These are phyloP conservation scores for Macrophomina tecta DNA, from an alignment of 2,329 filamentous ascomycete genomes.

Conservation along the genomic window DNA sequence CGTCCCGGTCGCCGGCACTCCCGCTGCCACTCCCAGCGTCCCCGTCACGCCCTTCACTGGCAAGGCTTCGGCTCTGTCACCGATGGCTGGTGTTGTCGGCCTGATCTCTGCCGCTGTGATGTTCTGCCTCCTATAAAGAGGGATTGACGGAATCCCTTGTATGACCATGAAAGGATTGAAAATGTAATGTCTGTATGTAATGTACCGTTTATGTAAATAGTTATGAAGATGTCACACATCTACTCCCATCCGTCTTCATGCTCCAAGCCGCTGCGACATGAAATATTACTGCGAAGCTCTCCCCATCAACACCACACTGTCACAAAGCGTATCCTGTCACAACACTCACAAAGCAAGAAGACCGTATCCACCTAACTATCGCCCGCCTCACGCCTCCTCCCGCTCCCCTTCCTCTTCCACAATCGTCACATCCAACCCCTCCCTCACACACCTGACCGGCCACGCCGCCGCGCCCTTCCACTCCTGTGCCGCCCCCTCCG, in stretches of 20 bases:
- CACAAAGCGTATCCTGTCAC: no score
- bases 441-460: not conserved
- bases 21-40: slow-evolving; percentile 1
- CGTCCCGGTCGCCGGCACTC: slow-evolving; percentile 1
- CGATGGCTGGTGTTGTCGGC: slow-evolving; percentile 3
- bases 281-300: not conserved
- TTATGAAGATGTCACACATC: not conserved
- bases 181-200: slow-evolving; percentile 20
- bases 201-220: slow-evolving; percentile 6
- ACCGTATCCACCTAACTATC: not conserved
- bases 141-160: not conserved
- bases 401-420: not conserved
- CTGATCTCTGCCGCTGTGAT: not conserved
- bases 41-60: slow-evolving; percentile 1
- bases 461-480: not conserved
- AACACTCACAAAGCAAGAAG: no score
- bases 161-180: slow-evolving; percentile 3
- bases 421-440: not conserved
- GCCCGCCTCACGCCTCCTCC: no score
- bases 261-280: no score
- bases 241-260: not conserved
- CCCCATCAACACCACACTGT: no score
- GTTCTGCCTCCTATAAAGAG: slow-evolving; percentile 6
- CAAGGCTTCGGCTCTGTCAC: not conserved
- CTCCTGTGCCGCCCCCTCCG: not conserved